Evolutionary conservation across 139 green algal species (phyloP), one percentile per base, ranked within the genome.

Genomic region (Chlamydomonas sp.): DNA sequence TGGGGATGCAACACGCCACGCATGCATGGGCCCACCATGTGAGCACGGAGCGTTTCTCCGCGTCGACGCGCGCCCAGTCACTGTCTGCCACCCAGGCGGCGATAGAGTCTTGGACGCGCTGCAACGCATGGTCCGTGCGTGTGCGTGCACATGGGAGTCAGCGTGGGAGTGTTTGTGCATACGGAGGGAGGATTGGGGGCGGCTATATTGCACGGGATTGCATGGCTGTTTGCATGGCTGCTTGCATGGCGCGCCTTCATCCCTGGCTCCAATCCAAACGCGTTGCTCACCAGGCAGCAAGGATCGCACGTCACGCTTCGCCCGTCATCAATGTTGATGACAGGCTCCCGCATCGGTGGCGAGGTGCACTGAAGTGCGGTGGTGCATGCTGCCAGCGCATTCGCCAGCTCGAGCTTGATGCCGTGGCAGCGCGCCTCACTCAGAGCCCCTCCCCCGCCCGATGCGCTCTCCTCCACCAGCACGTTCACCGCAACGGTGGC

Each of bases 401-500:
- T 65, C 50, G 31, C 62, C 16, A 90, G 79, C 71, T 80, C 73
- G 26, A 69, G 35, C 49, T 78, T 78, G 10, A 80, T 78, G 26
- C 58, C 59, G 54, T 82, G 49, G 33, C 76, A 76, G 3, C 72
- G 58, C 1, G 34, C 29, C 5, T 48, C 29, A 16, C 47, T 13
- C 43, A 65, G 60, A 20, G 29, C n/a, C 29, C 67, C 33, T 35
- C 58, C 48, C 34, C 48, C 43, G 60, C 73, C 67, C 69, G 75
- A 49, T 29, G 73, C 73, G 31, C 50, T 80, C 68, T 85, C 76
- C 75, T 90, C 84, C 2, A 87, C 79, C 3, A 90, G 73, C 50
- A 86, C 50, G 60, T 90, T 90, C 1, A 87, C 78, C 0, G 80
- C 79, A 2, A 87, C 70, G 4, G 81, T 86, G 8, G 81, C 81